Evolutionary conservation across 768 basidiomycete genomes (phyloP).

Genomic region (Psilocybe cyanescens): DNA sequence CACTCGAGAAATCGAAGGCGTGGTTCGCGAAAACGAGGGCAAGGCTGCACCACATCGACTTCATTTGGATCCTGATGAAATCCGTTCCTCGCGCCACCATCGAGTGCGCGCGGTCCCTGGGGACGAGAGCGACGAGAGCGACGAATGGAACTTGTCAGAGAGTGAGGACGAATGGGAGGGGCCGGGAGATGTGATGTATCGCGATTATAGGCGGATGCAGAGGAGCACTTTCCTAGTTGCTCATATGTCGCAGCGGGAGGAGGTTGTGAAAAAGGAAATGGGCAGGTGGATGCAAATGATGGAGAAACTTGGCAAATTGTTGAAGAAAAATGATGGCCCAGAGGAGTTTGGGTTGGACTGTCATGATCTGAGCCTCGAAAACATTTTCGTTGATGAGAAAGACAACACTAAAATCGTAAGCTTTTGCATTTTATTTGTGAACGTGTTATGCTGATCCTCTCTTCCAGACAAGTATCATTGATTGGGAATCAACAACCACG

Average conservation of each 20-base stretch:
- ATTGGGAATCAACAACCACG: conserved; percentile 91
- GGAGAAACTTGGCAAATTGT: conserved; percentile 50
- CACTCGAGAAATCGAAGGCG: conserved; percentile 73
- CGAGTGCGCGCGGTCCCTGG: conserved; percentile 67
- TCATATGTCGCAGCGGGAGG: conserved; percentile 67
- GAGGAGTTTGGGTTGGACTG: conserved; percentile 84
- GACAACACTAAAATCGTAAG: conserved; percentile 75
- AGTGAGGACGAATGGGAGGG: conserved; percentile 84
- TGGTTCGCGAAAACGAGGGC: conserved; percentile 78
- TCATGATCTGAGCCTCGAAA: conserved; percentile 86
- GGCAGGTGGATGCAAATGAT: conserved; percentile 68
- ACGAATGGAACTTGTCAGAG: conserved; percentile 80
- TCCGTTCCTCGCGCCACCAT: conserved; percentile 72
- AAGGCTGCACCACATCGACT: conserved; percentile 74
- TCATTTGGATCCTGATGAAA: conserved; percentile 83
- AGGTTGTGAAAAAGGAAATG: conserved; percentile 72
- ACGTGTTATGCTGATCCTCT: background rate
- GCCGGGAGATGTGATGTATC: conserved; percentile 77
- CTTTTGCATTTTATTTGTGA: background rate
- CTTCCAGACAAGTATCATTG: conserved; percentile 80
- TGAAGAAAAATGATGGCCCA: conserved; percentile 31
- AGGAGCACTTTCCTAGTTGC: conserved; percentile 78
- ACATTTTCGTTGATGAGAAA: conserved; percentile 76
- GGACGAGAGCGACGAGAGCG: conserved; percentile 75
- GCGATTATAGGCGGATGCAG: conserved; percentile 84